These are phyloP conservation scores for Trichoderma orchidacearum DNA, from an alignment of 495 filamentous ascomycete species.

Conservation along the genomic window DNA sequence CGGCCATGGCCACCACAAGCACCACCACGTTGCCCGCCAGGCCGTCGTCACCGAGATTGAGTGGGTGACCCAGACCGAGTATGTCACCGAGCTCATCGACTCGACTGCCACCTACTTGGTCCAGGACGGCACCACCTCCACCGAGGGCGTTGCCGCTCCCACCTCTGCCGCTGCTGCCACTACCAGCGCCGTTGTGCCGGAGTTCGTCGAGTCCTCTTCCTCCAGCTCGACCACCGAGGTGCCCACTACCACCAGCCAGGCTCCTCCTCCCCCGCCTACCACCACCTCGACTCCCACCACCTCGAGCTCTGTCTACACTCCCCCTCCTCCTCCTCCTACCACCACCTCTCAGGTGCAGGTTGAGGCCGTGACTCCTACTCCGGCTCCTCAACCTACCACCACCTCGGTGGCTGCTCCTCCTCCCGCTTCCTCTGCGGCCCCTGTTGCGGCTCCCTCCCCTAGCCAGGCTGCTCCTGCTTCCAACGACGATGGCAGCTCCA, in stretches of 20 bases:
- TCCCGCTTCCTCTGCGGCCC: constrained; percentile 6
- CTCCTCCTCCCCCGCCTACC: constrained; percentile 2
- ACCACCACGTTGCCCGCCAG: constrained; percentile 21
- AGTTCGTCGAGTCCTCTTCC: constrained; percentile 26
- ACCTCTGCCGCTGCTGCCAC: constrained; percentile 1
- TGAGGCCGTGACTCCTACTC: constrained; percentile 2
- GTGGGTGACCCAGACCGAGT: constrained; percentile 33
- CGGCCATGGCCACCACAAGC: constrained; percentile 17
- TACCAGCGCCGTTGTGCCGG: constrained; percentile 4
- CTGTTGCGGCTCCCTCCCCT: constrained; percentile 1
- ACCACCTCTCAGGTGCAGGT: background rate
- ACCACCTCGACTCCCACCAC: constrained; percentile 4
- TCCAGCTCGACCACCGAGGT: background rate
- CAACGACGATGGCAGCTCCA: constrained; percentile 4
- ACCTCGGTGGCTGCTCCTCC: background rate
- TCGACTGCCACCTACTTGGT: constrained; percentile 25
- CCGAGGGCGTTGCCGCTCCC: constrained; percentile 1
- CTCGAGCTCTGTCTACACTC: constrained; percentile 5
- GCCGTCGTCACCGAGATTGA: constrained; percentile 29
- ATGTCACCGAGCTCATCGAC: constrained; percentile 30
- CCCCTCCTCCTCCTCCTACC: constrained; percentile 8
- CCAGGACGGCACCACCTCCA: constrained; percentile 13
- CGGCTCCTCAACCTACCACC: background rate
- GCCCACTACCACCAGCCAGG: constrained; percentile 4
- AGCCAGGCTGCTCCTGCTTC: background rate